A percentile compares a stretch with the other conserved stretches of the same genome.
These are phyloP conservation scores for Ramularia endophylla DNA, from an alignment of 2,329 filamentous ascomycete genomes.

Conservation along the genomic window DNA sequence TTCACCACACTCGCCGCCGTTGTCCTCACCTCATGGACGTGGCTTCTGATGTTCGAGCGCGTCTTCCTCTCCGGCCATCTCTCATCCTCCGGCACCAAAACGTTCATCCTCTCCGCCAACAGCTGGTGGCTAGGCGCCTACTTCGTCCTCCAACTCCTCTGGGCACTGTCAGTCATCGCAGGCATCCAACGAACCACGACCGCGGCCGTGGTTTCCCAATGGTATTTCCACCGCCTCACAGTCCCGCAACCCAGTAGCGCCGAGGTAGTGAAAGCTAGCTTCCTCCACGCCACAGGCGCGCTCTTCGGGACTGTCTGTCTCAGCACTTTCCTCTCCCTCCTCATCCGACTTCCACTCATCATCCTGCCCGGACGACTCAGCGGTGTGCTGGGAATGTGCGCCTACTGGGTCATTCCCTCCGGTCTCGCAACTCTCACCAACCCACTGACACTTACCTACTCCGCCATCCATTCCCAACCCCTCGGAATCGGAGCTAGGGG, in stretches of 20 bases:
- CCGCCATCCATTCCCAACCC: conserved; percentile 85
- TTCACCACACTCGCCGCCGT: conserved; percentile 69
- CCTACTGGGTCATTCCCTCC: conserved; percentile 76
- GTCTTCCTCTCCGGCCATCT: conserved; percentile 92
- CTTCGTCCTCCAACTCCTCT: conserved; percentile 92
- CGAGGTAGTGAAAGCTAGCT: conserved; percentile 76
- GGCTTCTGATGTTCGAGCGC: conserved; percentile 93
- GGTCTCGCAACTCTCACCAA: conserved; percentile 83
- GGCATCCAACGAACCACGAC: conserved; percentile 87
- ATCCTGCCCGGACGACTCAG: conserved; percentile 72
- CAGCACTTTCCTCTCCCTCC: conserved; percentile 72
- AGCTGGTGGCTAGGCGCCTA: conserved; percentile 94
- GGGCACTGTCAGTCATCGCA: conserved; percentile 82
- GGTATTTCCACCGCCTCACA: conserved; percentile 94
- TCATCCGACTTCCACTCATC: conserved; percentile 78
- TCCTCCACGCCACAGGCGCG: conserved; percentile 74
- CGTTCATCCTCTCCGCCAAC: conserved; percentile 78
- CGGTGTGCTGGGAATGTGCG: conserved; percentile 62
- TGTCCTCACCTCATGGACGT: conserved; percentile 88
- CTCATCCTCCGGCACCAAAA: conserved; percentile 38
- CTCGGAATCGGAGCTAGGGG: conserved; percentile 71
- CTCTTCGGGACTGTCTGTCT: conserved; percentile 91
- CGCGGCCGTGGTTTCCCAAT: conserved; percentile 92
- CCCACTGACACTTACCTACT: conserved; percentile 85
- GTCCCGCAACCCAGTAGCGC: conserved; percentile 69